Conservation (phyloP, 2,329 filamentous ascomycete species). For the Trichoderma atroviride region DNA sequence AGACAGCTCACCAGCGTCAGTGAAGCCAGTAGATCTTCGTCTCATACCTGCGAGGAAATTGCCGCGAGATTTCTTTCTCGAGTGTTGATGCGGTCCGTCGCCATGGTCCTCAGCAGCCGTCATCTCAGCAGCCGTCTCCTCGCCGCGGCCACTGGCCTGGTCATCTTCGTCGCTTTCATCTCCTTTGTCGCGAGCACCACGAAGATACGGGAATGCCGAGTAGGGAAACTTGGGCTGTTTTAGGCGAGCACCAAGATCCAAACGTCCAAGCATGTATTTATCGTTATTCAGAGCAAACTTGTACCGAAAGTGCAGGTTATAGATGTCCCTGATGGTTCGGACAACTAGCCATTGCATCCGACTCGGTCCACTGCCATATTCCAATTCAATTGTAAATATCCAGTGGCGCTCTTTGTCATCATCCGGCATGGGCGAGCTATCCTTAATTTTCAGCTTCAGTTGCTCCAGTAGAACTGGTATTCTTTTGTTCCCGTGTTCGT, state of each 20-base stretch:
- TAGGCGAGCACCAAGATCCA: slow-evolving; percentile 66
- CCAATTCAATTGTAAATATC: slow-evolving; percentile 87
- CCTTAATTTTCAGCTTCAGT: slow-evolving; percentile 82
- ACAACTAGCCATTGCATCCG: slow-evolving; percentile 96
- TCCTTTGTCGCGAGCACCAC: slow-evolving; percentile 76
- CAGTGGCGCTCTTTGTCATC: slow-evolving; percentile 71
- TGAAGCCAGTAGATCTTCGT: slow-evolving; percentile 55
- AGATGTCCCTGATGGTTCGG: slow-evolving; percentile 83
- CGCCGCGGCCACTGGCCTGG: slow-evolving; percentile 42
- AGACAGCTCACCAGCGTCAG: slow-evolving; percentile 51
- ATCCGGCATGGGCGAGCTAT: slow-evolving; percentile 71
- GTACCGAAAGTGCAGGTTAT: slow-evolving; percentile 91
- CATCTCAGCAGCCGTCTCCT: slow-evolving; percentile 53
- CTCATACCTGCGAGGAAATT: slow-evolving; percentile 54
- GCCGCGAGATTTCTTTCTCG: slow-evolving; percentile 56
- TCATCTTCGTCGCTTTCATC: slow-evolving; percentile 73
- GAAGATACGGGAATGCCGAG: slow-evolving; percentile 85
- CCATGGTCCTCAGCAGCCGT: slow-evolving; percentile 67
- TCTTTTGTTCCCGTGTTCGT: slow-evolving; percentile 92
- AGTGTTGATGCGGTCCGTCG: slow-evolving; percentile 40
- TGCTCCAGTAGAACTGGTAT: slow-evolving; percentile 96
- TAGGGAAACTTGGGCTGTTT: slow-evolving; percentile 90
- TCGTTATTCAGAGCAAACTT: slow-evolving; percentile 84
- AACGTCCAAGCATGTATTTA: slow-evolving; percentile 72
- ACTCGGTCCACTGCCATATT: slow-evolving; percentile 93